Evolutionary conservation across 805 yeast genomes (phyloP), one percentile per base, ranked within the genome.

Genomic region (Jamesozyma lodderae): DNA sequence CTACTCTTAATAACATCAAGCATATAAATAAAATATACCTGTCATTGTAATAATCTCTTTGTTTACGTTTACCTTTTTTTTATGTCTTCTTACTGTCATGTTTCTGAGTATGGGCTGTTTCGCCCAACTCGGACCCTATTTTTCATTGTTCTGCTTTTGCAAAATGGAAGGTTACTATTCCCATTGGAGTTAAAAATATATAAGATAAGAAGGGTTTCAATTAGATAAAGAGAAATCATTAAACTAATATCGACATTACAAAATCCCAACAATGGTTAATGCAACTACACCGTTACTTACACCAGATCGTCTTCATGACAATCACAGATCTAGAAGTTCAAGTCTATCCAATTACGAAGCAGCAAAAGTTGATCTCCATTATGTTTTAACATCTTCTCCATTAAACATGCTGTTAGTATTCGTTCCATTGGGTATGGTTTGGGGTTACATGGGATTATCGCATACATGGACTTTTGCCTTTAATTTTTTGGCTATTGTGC

Each of bases 401-500:
- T 80, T 86, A 41, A 92, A 88, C 59, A 70, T 75, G 48, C 63
- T 92, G 33, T 67, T 90, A 25, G 51, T 86, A 1, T 84, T 86
- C 56, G 94, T 88, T n/a, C 96, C 97, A 3, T 49, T 90, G 15
- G 98, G 97, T 22, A 63, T 88, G 11, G 31, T 75, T n/a, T 79
- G 88, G 24, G 95, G 88, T 3, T 57, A 56, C 33, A 52, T 78
- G 13, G 69, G 64, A 14, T 70, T 79, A 67, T 64, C 76, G 4
- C 67, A 80, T 37, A 65, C 68, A 47, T 66, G 55, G 50, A 65
- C 78, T 1, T 90, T 90, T 55, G 56, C 73, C 56, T 63, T 86
- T 49, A 90, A 90, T 59, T 92, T 90, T 66, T 56, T 83, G 37
- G 95, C 95, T 25, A 90, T 90, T 50, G 77, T 92, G 31, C 97